A percentile compares a stretch with the other conserved stretches of the same genome.
phyloP scores from a whole-genome alignment of 768 basidiomycete genomes.

The Leccinum olivaceopallidum region DNA sequence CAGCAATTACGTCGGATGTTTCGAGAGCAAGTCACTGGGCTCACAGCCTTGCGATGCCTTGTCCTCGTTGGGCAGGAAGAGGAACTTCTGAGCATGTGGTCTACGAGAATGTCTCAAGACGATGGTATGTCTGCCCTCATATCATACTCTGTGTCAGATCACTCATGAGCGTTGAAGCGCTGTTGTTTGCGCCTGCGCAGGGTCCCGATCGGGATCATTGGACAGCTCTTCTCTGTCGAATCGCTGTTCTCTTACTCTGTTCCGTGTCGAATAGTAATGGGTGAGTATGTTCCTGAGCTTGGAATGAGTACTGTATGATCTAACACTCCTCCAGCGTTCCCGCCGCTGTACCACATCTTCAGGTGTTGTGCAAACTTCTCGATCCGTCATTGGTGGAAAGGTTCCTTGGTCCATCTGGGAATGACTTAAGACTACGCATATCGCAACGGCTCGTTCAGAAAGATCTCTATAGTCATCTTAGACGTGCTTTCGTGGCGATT shows the following conservation, averaged over 20 bases:
- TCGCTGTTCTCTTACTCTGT: slow-evolving; percentile 48
- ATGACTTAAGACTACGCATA: slow-evolving; percentile 34
- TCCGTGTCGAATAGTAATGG: slow-evolving; percentile 49
- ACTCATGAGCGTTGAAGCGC: slow-evolving; percentile 30
- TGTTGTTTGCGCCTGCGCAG: slow-evolving; percentile 40
- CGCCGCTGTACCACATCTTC: slow-evolving; percentile 47
- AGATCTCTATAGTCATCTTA: slow-evolving; percentile 41
- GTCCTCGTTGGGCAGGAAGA: slow-evolving; percentile 55
- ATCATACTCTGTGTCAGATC: background rate
- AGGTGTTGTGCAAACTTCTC: slow-evolving; percentile 51
- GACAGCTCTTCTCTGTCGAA: slow-evolving; percentile 58
- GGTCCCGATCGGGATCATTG: slow-evolving; percentile 49
- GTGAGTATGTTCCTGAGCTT: slow-evolving; percentile 40
- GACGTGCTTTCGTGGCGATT: slow-evolving; percentile 32
- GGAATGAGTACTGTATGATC: background rate
- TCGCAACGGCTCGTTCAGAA: slow-evolving; percentile 47
- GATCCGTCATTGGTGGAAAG: slow-evolving; percentile 16
- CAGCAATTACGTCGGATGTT: slow-evolving; percentile 50
- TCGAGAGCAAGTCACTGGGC: slow-evolving; percentile 48
- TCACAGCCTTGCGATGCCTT: slow-evolving; percentile 64
- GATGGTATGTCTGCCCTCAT: slow-evolving; percentile 18
- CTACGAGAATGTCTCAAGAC: slow-evolving; percentile 21
- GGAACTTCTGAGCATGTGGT: slow-evolving; percentile 36
- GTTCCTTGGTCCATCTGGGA: slow-evolving; percentile 32
- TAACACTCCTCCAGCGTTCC: slow-evolving; percentile 42